Base-by-base conservation (phyloP, 2,329 filamentous ascomycete species). In the Aspergillus spinulosporus region DNA sequence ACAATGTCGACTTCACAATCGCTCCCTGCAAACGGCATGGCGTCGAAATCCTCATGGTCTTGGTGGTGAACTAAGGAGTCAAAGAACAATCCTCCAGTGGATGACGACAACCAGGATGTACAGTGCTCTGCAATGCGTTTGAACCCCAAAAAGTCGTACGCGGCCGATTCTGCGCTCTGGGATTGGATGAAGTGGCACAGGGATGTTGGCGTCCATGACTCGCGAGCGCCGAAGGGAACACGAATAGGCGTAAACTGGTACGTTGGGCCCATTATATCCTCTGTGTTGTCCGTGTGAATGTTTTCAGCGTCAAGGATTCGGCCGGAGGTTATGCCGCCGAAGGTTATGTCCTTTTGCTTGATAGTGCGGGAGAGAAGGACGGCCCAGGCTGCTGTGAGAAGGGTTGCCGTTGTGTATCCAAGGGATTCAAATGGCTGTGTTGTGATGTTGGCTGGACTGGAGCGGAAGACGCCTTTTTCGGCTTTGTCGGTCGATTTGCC, bases 341-440 rank as follows among this genome's bases (percentile, higher is more conserved):
- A 88, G 7, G 82, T 78, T 28, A 88, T 80, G 62, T 88, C 84
- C 2, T 70, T 68, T 2, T 71, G 68, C 0, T 64, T 62, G 0
- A 82, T 75, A 12, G 79, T 79, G 2, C 78, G 79, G 2, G 84
- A 80, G 1, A 88, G 79, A 11, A 81, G 79, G 2, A 87, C 67
- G 0, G 84, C 82, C 85, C 85, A 88, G 0, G 84, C 84, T 0
- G 84, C 84, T 0, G 83, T 85, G 1, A 84, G 84, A 0, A 88
- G 71, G 0, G 81, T 85, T 1, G 84, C 84, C 4, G 82, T 77
- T 0, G 85, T 87, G 54, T 85, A 80, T 56, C 82, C 80, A 6
- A 43, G 15, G 7, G 14, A 11, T 49, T 72, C 73, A 9, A 76
- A 74, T 1, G 81, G 77, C 0, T 76, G 66, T 4, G 76, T 54